A percentile compares a stretch with the other conserved stretches of the same genome.
These are phyloP conservation scores for Pythium graminicola DNA, from an alignment of 352 stramenopile genomes.

Conservation along the genomic window DNA sequence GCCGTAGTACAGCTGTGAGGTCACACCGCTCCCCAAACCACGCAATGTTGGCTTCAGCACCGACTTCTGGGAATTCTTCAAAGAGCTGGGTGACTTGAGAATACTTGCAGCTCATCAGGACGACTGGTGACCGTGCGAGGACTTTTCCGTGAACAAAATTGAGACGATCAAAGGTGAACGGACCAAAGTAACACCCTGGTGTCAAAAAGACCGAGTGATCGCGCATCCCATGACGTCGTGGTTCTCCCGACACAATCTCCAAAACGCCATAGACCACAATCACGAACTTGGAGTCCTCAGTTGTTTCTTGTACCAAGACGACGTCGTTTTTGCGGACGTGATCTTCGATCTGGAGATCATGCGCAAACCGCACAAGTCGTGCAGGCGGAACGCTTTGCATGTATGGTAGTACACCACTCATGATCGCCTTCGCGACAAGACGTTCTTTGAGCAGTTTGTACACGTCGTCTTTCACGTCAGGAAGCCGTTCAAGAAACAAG, in stretches of 20 bases:
- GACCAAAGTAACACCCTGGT: constrained; percentile 61
- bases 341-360: constrained; percentile 60
- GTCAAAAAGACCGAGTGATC: constrained; percentile 56
- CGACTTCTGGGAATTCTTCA: constrained; percentile 44
- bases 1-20: constrained; percentile 50
- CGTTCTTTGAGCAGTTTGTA: constrained; percentile 62
- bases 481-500: constrained; percentile 45
- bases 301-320: constrained; percentile 39
- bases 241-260: constrained; percentile 46
- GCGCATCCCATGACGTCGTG: constrained; percentile 22
- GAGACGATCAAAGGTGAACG: constrained; percentile 67
- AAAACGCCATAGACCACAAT: constrained; percentile 67
- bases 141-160: constrained; percentile 41
- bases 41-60: constrained; percentile 61
- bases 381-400: constrained; percentile 46
- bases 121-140: constrained; percentile 40
- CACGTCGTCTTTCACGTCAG: constrained; percentile 43
- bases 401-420: constrained; percentile 69
- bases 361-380: constrained; percentile 50
- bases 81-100: constrained; percentile 43
- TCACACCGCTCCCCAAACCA: constrained; percentile 70
- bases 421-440: constrained; percentile 58
- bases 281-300: constrained; percentile 35
- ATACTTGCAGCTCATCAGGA: constrained; percentile 52
- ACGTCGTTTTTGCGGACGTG: constrained; percentile 50